These are phyloP conservation scores for Conticribra weissflogii DNA, from an alignment of 108 stramenopile species.

Conservation along the genomic window DNA sequence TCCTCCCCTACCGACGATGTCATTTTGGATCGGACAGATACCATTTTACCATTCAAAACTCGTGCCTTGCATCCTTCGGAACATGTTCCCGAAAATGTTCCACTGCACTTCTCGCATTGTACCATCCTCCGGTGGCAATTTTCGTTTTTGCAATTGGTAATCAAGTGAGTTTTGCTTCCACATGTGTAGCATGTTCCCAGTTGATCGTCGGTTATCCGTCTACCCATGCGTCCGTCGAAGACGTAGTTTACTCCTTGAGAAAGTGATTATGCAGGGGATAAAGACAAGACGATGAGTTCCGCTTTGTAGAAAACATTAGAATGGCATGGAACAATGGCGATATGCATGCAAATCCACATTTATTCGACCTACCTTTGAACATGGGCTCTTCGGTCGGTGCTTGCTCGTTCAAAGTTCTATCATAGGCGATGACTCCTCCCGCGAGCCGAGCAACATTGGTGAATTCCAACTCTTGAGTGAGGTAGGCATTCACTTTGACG, in stretches of 20 bases:
- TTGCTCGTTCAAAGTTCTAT: constrained; percentile 75
- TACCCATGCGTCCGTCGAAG: constrained; percentile 95
- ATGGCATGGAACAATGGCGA: no score
- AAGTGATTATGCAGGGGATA: no score
- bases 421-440: constrained; percentile 95
- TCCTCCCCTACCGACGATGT: no score
- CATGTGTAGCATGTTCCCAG: constrained; percentile 89
- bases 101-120: constrained; percentile 84
- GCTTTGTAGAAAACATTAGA: no score
- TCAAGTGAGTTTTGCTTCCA: constrained; percentile 81
- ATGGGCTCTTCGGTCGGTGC: constrained; percentile 70
- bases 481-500: constrained; percentile 93
- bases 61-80: constrained; percentile 78
- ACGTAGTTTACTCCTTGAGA: constrained; percentile 97
- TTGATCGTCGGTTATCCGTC: constrained; percentile 89
- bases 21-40: no score
- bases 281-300: no score
- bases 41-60: constrained; percentile 63
- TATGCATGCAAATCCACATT: no score
- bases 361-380: no score
- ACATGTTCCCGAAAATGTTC: constrained; percentile 78
- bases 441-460: constrained; percentile 91
- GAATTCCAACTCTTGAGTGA: constrained; percentile 94
- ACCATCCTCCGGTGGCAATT: constrained; percentile 92
- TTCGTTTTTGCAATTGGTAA: constrained; percentile 89